phyloP scores from a whole-genome alignment of 257 asterid genomes.

The Capsicum pubescens region DNA sequence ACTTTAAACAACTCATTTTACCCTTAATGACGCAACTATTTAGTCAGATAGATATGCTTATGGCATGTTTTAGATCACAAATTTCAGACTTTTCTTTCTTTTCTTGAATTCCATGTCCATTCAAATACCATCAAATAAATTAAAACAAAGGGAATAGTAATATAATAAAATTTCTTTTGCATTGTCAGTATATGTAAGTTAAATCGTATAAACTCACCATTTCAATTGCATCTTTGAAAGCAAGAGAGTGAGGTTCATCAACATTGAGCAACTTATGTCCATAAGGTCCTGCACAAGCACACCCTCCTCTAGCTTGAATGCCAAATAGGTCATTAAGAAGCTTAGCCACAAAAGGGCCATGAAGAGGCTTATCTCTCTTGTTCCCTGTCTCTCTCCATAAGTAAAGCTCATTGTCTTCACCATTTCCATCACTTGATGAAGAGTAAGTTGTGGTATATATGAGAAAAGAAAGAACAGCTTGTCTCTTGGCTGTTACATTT shows the following conservation, averaged over 20 bases:
- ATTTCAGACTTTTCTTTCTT: too few relatives aligned
- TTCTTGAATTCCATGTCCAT: too few relatives aligned
- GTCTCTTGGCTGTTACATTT: conserved; percentile 46
- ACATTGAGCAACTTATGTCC: conserved; percentile 52
- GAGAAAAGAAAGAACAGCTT: conserved; percentile 53
- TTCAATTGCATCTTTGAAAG: conserved; percentile 36
- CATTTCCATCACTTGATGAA: neutral
- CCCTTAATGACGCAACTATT: too few relatives aligned
- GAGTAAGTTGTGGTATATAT: neutral
- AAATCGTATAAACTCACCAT: neutral
- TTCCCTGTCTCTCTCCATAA: neutral
- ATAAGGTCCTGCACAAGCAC: conserved; percentile 64
- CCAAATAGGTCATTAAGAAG: conserved; percentile 64
- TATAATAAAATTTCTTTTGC: too few relatives aligned
- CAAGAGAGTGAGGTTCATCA: conserved; percentile 41
- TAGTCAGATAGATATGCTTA: too few relatives aligned
- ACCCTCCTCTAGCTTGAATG: conserved; percentile 69
- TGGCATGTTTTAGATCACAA: too few relatives aligned
- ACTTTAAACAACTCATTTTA: too few relatives aligned
- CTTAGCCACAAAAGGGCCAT: conserved; percentile 60
- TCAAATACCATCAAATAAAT: too few relatives aligned
- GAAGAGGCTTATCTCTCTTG: conserved; percentile 45
- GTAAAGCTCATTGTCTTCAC: neutral
- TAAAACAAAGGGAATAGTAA: too few relatives aligned
- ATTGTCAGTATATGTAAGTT: too few relatives aligned